phyloP scores from a whole-genome alignment of 1,139 yeast genomes.

The Ashbya aceris region DNA sequence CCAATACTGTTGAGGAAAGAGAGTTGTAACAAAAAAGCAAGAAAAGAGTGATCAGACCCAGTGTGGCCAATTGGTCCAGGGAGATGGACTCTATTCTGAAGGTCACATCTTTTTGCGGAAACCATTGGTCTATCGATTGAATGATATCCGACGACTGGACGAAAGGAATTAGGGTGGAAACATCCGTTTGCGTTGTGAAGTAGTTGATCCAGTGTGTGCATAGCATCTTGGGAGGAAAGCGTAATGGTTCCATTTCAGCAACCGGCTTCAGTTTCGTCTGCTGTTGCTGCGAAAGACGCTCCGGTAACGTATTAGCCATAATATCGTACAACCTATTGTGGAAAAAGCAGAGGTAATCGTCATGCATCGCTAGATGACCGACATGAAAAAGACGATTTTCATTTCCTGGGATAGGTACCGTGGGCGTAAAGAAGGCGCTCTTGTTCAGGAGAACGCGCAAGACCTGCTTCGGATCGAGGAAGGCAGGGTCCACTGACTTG shows the following conservation, averaged over 20 bases:
- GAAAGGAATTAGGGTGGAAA: constrained; percentile 11
- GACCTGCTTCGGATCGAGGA: constrained; percentile 16
- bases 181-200: constrained; percentile 11
- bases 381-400: constrained; percentile 5
- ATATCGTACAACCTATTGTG: constrained; percentile 5
- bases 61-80: constrained; percentile 13
- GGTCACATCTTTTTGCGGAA: constrained; percentile 1
- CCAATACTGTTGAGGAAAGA: constrained; percentile 19
- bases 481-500: constrained; percentile 21
- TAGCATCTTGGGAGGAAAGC: constrained; percentile 2
- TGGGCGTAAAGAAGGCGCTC: constrained; percentile 7
- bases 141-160: background rate
- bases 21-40: constrained; percentile 21
- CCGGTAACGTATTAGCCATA: constrained; percentile 4
- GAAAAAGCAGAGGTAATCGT: constrained; percentile 5
- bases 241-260: background rate
- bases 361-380: constrained; percentile 3
- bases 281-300: constrained; percentile 3
- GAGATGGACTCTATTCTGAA: constrained; percentile 1
- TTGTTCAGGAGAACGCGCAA: constrained; percentile 12
- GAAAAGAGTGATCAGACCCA: constrained; percentile 20
- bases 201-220: constrained; percentile 4
- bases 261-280: background rate
- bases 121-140: constrained; percentile 3
- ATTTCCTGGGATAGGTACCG: constrained; percentile 8